phyloP scores from a whole-genome alignment of 306 rosid species.

The Betula pendula region DNA sequence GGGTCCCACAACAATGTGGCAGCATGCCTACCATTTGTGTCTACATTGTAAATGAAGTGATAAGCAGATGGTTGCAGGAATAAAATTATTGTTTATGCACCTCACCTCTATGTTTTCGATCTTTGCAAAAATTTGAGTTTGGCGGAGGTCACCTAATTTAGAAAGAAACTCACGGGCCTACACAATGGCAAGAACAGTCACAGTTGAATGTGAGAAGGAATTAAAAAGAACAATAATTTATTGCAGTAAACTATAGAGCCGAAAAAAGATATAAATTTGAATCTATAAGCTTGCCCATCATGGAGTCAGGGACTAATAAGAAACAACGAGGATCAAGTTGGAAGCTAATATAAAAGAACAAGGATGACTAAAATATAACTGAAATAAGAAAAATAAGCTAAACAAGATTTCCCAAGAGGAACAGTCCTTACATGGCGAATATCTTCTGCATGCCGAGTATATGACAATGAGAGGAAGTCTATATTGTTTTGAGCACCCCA shows the following conservation, averaged over 20 bases:
- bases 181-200: slow-evolving; percentile 19
- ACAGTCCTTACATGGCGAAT: slow-evolving; percentile 63
- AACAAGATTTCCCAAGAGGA: slow-evolving; percentile 19
- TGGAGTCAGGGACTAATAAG: background rate
- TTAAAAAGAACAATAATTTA: slow-evolving; percentile 14
- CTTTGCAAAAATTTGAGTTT: slow-evolving; percentile 91
- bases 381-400: slow-evolving; percentile 1
- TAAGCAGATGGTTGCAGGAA: background rate
- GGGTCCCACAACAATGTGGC: background rate
- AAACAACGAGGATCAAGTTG: background rate
- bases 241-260: background rate
- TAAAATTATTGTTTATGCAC: slow-evolving; percentile 3
- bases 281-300: background rate
- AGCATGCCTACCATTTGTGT: background rate
- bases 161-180: slow-evolving; percentile 94
- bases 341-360: background rate
- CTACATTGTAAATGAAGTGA: slow-evolving; percentile 1
- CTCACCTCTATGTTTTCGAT: slow-evolving; percentile 87
- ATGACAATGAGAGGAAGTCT: slow-evolving; percentile 87
- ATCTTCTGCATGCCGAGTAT: slow-evolving; percentile 83
- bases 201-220: slow-evolving; percentile 15
- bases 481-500: slow-evolving; percentile 88
- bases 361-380: background rate
- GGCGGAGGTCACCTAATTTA: slow-evolving; percentile 62
- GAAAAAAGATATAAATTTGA: too few relatives aligned